phyloP scores from a whole-genome alignment of 805 yeast species.

The Wickerhamiella musiphila region DNA sequence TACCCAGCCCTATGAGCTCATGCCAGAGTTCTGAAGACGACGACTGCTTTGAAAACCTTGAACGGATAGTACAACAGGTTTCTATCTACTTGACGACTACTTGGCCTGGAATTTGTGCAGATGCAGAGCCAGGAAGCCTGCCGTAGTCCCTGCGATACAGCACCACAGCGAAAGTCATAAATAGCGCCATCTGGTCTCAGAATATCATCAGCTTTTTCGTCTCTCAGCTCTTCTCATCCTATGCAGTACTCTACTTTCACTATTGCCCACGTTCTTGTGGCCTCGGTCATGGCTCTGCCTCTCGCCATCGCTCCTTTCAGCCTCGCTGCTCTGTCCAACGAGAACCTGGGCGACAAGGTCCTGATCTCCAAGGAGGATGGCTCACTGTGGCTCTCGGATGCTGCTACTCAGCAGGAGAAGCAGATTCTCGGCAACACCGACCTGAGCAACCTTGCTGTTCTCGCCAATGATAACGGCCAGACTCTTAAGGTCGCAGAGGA shows the following conservation, averaged over 20 bases:
- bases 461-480: neutral
- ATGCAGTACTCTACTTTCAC: slow-evolving; percentile 4
- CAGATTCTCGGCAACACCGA: slow-evolving; percentile 1
- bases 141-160: too few species aligned
- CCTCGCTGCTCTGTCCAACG: neutral
- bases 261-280: neutral
- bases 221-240: slow-evolving; percentile 2
- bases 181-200: too few species aligned
- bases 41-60: too few species aligned
- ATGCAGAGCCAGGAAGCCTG: too few species aligned
- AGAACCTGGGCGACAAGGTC: neutral
- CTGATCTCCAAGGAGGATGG: neutral
- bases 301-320: slow-evolving; percentile 2
- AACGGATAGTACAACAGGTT: too few species aligned
- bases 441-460: slow-evolving; percentile 1
- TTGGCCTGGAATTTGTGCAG: too few species aligned
- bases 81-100: too few species aligned
- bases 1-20: too few species aligned
- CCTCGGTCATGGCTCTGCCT: neutral
- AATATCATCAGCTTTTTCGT: too few species aligned
- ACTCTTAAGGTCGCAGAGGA: neutral
- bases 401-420: slow-evolving; percentile 1
- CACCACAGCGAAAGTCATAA: too few species aligned
- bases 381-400: neutral
- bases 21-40: too few species aligned